These are phyloP conservation scores for Apocynum venetum DNA, from an alignment of 257 asterid species.

Conservation along the genomic window DNA sequence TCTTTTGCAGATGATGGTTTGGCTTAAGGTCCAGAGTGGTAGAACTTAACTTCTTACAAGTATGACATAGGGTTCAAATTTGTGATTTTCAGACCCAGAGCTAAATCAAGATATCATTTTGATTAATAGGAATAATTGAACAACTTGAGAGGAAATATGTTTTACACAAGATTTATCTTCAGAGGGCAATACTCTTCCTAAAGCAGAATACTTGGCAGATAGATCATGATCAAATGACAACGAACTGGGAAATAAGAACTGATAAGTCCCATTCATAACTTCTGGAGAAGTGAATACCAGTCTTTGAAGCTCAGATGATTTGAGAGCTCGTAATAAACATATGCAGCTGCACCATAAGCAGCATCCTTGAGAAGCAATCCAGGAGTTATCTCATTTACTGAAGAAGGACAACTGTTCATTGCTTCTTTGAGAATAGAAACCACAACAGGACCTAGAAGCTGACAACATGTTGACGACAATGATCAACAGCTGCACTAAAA, in stretches of 20 bases:
- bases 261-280: not conserved
- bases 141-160: not conserved
- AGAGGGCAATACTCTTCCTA: not conserved
- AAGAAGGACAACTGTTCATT: constrained; percentile 81
- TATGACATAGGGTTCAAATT: not conserved
- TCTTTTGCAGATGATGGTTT: not conserved
- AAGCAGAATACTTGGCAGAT: not conserved
- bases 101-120: not conserved
- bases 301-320: constrained; percentile 89
- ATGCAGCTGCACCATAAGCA: constrained; percentile 98
- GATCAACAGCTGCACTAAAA: constrained; percentile 2
- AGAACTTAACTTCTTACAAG: not conserved
- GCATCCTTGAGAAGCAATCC: constrained; percentile 94
- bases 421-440: constrained; percentile 98
- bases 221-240: not conserved
- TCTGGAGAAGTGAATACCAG: constrained; percentile 49
- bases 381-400: constrained; percentile 73
- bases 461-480: constrained; percentile 27
- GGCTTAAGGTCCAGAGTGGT: not conserved
- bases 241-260: not conserved
- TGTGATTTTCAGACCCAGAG: not conserved
- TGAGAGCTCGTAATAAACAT: constrained; percentile 93
- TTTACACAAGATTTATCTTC: not conserved
- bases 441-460: constrained; percentile 95
- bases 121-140: not conserved